Conservation (phyloP, 345 rosid species). For the Crucihimalaya himalaica region DNA sequence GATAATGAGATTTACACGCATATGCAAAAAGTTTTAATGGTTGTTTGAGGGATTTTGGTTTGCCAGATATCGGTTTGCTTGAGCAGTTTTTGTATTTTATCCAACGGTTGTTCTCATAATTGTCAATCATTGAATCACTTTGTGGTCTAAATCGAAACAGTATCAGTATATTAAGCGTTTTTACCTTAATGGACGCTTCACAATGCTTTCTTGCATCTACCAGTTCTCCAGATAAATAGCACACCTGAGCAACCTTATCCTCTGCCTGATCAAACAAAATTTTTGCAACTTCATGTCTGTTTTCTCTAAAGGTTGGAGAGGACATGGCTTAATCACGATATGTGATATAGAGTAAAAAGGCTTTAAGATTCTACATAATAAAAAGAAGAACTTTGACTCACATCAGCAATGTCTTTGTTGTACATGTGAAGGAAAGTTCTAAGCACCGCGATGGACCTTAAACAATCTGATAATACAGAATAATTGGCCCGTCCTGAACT, state of each 20-base stretch:
- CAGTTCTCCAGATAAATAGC: slow-evolving; percentile 61
- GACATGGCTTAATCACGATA: background rate
- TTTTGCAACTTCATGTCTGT: background rate
- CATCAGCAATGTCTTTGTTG: slow-evolving; percentile 78
- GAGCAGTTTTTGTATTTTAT: background rate
- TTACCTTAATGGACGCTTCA: slow-evolving; percentile 66
- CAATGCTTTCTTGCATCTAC: slow-evolving; percentile 60
- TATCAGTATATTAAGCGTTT: background rate
- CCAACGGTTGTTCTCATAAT: background rate
- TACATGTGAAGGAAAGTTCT: slow-evolving; percentile 61
- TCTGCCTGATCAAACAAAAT: slow-evolving; percentile 53
- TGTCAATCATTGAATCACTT: background rate
- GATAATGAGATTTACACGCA: background rate
- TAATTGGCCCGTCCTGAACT: slow-evolving; percentile 41
- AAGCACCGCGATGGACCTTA: slow-evolving; percentile 53
- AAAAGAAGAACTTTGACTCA: slow-evolving; percentile 37
- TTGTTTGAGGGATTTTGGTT: background rate
- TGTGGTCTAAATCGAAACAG: slow-evolving; percentile 14
- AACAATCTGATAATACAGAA: slow-evolving; percentile 49
- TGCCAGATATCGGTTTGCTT: no score
- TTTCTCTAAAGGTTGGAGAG: background rate
- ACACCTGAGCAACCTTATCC: slow-evolving; percentile 72
- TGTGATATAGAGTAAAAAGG: background rate
- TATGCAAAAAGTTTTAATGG: background rate
- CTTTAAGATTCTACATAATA: background rate